A percentile compares a stretch with the other conserved stretches of the same genome.
Conservation (phyloP, 371 early-diverging fungal species). For the Mortierella sp. region DNA sequence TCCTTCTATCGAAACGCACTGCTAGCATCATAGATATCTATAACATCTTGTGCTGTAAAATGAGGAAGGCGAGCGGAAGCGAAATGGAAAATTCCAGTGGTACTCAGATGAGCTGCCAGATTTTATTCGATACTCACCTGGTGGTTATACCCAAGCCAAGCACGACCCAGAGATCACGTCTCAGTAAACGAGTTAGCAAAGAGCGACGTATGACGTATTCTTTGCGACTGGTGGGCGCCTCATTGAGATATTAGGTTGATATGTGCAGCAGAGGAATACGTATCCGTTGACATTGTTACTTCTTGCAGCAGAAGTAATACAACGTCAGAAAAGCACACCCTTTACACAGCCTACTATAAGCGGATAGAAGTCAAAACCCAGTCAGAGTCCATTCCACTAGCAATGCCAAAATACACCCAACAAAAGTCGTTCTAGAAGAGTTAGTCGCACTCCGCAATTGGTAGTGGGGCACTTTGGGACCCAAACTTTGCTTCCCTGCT, state of each 20-base stretch:
- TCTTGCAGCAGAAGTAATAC: not conserved
- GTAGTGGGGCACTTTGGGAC: not conserved
- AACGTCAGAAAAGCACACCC: not conserved
- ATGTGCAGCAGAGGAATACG: not conserved
- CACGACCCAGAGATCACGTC: not conserved
- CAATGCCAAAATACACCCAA: not conserved
- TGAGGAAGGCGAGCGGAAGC: constrained; percentile 13
- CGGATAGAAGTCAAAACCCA: not conserved
- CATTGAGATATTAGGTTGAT: not conserved
- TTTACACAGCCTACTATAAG: not conserved
- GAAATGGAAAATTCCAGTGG: constrained; percentile 16
- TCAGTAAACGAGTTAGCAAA: not conserved
- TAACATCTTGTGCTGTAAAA: constrained; percentile 17
- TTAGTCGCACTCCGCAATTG: not conserved
- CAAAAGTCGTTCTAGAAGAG: not conserved
- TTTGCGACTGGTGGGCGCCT: not conserved
- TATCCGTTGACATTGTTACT: not conserved
- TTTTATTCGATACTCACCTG: constrained; percentile 4
- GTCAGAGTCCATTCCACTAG: not conserved
- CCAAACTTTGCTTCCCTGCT: not conserved
- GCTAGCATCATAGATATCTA: constrained; percentile 16
- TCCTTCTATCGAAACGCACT: constrained; percentile 13
- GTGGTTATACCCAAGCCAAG: not conserved
- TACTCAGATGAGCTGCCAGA: constrained; percentile 8
- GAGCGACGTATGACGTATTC: not conserved